phyloP scores from a whole-genome alignment of 306 rosid genomes.

The cucumber (Cucumis sativus) region DNA sequence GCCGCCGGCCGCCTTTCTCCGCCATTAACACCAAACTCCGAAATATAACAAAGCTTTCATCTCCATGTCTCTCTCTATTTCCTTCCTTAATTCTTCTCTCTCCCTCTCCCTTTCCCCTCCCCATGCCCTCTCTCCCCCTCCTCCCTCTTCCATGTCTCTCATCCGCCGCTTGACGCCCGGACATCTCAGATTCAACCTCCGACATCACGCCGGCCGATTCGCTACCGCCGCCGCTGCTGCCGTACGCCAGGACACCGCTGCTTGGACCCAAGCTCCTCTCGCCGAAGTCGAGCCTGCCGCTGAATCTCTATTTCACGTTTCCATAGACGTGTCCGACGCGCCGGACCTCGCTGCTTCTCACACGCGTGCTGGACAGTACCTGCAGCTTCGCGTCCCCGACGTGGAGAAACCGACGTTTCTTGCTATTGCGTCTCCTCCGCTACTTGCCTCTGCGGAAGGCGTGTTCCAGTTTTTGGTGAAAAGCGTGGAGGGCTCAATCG shows the following conservation, averaged over 20 bases:
- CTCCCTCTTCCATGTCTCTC: constrained; percentile 62
- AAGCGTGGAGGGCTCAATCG: constrained; percentile 71
- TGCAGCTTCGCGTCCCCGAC: constrained; percentile 61
- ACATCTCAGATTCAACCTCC: constrained; percentile 17
- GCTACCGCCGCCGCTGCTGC: constrained; percentile 39
- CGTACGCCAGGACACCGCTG: constrained; percentile 61
- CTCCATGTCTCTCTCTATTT: constrained; percentile 31
- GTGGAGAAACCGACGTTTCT: constrained; percentile 54
- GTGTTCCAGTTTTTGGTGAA: constrained; percentile 79
- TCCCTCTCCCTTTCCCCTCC: constrained; percentile 17
- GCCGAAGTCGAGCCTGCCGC: constrained; percentile 57
- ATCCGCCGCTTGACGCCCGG: constrained; percentile 43
- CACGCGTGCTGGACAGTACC: constrained; percentile 79
- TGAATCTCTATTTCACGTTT: constrained; percentile 72
- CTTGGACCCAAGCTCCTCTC: constrained; percentile 76
- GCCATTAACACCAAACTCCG: background rate
- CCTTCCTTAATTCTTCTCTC: constrained; percentile 1
- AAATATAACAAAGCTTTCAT: background rate
- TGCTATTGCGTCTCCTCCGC: constrained; percentile 91
- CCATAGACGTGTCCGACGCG: constrained; percentile 69
- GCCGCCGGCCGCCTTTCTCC: background rate
- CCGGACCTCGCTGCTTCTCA: constrained; percentile 60
- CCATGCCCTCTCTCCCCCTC: constrained; percentile 47
- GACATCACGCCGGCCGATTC: constrained; percentile 17
- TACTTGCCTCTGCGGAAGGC: constrained; percentile 32